phyloP scores from a whole-genome alignment of 768 basidiomycete genomes.

The Hydnum rufescens region DNA sequence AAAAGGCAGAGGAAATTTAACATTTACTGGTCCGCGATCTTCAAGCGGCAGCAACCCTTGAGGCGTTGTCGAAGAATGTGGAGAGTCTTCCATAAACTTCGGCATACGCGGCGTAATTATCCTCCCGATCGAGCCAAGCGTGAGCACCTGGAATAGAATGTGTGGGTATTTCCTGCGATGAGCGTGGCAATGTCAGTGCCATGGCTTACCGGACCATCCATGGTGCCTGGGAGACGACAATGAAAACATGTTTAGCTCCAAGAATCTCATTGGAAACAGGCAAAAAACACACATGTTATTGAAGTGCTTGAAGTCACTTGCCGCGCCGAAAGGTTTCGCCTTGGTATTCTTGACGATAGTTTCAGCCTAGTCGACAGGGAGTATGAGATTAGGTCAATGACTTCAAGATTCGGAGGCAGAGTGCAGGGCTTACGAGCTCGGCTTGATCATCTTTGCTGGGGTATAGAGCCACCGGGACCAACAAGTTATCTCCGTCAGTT shows the following conservation, averaged over 20 bases:
- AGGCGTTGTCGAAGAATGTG: neutral
- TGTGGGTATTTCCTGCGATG: too few relatives aligned
- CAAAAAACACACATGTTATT: neutral
- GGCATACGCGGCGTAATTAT: neutral
- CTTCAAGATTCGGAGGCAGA: neutral
- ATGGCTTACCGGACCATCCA: neutral
- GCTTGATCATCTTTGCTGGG: slow-evolving; percentile 1
- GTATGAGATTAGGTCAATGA: neutral
- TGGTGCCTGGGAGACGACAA: neutral
- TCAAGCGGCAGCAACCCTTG: neutral
- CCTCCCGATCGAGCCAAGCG: neutral
- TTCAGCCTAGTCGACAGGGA: neutral
- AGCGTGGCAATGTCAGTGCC: too few relatives aligned
- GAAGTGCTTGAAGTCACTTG: neutral
- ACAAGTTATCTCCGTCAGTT: neutral
- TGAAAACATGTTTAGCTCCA: neutral
- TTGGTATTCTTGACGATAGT: neutral
- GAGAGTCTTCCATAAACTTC: neutral
- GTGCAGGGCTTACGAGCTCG: neutral
- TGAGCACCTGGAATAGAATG: neutral
- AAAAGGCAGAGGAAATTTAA: too few relatives aligned
- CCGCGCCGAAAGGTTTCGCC: neutral
- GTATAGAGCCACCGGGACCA: neutral
- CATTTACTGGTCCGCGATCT: too few relatives aligned
- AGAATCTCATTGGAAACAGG: neutral